Base-by-base conservation (phyloP, 2,329 filamentous ascomycete species). In the Rhynchosporium graminicola region DNA sequence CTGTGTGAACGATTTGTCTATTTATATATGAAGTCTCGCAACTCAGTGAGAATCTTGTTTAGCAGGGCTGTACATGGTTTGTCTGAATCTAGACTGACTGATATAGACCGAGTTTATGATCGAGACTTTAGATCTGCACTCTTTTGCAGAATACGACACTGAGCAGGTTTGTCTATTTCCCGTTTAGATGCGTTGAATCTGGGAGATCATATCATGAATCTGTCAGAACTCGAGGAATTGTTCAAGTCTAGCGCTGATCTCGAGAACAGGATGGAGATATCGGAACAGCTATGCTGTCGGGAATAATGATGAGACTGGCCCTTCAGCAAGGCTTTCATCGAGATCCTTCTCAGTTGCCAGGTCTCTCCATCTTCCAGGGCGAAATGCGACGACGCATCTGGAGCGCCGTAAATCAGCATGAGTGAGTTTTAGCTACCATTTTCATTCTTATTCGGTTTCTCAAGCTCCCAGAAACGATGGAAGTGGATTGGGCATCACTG, bases 331-430 rank as follows among this genome's bases (percentile, higher is more conserved):
- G 83, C 12, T 76, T 84, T n/a, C 83, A 85, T 69, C 80, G 83
- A 20, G 83, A 86, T 67, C 80, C 83, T 1, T 77, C 75, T 67
- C 79, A 80, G 67, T 73, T 85, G 64, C 77, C 79, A 3, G 78
- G 77, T 57, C 77, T 85, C 31, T 76, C 79, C 1, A 74, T 80
- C 0, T 85, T 82, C 61, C 78, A 84, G 63, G 79, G 79, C 8
- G 82, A 85, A 74, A 92, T 89, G 84, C 80, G 87, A 65, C 79
- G 86, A 38, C 78, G 87, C 60, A 74, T 82, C 67, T 85, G 83
- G 83, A 79, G 80, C 64, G 74, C 83, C 63, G 78, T 79, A 5
- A 75, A 78, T 28, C 84, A 87, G 68, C 79, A 87, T 54, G 87
- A 90, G 68, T 74, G 40, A 54, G 50, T 20, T 26, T 5, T 6